Percentiles rank a stretch among this genome's conserved stretches.
Evolutionary conservation across 2,329 filamentous ascomycete species (phyloP).

Genomic region (Colletotrichum liaoningense): DNA sequence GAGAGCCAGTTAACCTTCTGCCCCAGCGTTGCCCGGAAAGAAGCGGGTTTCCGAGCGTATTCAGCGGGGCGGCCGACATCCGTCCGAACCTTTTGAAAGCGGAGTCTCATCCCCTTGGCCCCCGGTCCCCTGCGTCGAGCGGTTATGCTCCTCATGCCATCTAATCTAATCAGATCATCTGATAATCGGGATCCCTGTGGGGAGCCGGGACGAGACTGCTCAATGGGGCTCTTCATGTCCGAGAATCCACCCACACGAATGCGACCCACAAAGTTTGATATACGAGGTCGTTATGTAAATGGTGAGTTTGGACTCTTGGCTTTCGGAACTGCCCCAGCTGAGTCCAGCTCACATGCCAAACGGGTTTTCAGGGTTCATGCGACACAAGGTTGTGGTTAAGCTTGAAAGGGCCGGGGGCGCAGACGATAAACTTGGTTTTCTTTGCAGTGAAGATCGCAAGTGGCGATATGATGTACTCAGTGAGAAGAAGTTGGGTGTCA

Average conservation of each 20-base stretch:
- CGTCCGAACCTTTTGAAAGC: neutral
- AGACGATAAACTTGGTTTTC: neutral
- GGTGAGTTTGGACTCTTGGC: neutral
- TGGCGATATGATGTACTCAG: neutral
- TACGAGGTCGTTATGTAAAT: constrained; percentile 10
- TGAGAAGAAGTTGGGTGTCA: neutral
- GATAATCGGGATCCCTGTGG: constrained; percentile 36
- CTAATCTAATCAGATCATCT: constrained; percentile 42
- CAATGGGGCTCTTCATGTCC: constrained; percentile 14
- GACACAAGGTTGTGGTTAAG: neutral
- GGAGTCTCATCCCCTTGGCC: too few species aligned
- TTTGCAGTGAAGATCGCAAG: neutral
- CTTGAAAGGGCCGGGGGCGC: neutral
- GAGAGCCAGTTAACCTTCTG: neutral
- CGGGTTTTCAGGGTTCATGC: neutral
- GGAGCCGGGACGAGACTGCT: constrained; percentile 2
- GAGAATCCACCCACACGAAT: constrained; percentile 8
- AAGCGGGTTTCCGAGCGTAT: constrained; percentile 17
- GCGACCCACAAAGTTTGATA: constrained; percentile 8
- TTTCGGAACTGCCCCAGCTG: neutral
- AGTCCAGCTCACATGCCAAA: neutral
- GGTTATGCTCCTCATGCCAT: neutral
- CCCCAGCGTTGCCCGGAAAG: neutral
- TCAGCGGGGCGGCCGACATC: constrained; percentile 15
- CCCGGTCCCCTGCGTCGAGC: neutral